Evolutionary conservation across 352 stramenopile genomes (phyloP), one percentile per base, ranked within the genome.

Genomic region (Globisporangium takayamanum): DNA sequence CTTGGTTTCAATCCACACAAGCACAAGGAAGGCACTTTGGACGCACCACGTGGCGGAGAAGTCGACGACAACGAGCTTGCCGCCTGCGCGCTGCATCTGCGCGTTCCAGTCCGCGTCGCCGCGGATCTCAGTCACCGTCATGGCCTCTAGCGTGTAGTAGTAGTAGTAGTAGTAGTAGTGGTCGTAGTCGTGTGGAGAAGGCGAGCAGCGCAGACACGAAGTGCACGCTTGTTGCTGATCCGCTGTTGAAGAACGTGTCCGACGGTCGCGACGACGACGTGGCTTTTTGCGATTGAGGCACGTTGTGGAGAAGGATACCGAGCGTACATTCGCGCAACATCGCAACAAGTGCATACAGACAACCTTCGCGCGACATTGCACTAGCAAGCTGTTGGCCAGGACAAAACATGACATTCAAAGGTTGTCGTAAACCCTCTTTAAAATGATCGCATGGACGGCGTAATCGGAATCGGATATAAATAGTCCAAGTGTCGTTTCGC

Each of bases 1-100:
- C 22, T 22, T 22, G 22, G 22, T 22, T 22, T 15, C 22, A n/a
- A 44, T 12, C 22, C n/a, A 55, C 18, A 47, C 15, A 42, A 18
- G 20, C 47, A 50, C 20, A 46, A 42, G 25, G 3, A 30, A 49
- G 15, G 45, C 45, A 15, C 5, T 5, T 5, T 3, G 18, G 20
- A 66, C 69, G 65, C 68, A 95, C 85, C 85, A 95, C 16, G 81
- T 84, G 42, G 85, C 85, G 3, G 83, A 93, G 55, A 95, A 95
- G 68, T 95, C 83, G 22, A 88, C 85, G 10, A 95, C 83, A n/a
- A 95, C 84, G n/a, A 95, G 74, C 64, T 95, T 93, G n/a, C 78
- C 82, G 30, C 82, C 77, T 18, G 85, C 85, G 44, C 65, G 68
- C 53, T 76, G 67, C 72, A 93, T 85, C 68, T 88, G 72, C 66